These are phyloP conservation scores for Amaranthus palmeri DNA, from an alignment of 148 eudicot genomes.

Conservation along the genomic window DNA sequence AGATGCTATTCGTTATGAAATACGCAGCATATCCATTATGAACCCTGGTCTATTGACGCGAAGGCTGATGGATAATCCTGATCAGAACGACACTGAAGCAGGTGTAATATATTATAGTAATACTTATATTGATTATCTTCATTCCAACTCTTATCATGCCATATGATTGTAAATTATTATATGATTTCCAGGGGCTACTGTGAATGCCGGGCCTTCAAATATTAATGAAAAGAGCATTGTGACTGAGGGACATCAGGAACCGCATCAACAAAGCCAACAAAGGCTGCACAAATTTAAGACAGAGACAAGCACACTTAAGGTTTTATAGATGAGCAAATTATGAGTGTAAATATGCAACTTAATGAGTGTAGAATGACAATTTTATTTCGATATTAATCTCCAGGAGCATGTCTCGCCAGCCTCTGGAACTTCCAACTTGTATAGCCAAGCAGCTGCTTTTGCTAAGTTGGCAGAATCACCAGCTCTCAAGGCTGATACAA, in stretches of 20 bases:
- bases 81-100: conserved; percentile 23
- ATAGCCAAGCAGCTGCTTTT: conserved; percentile 69
- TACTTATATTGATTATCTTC: neutral
- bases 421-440: conserved; percentile 44
- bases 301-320: conserved; percentile 31
- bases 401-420: conserved; percentile 31
- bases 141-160: neutral
- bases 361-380: neutral
- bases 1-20: conserved; percentile 88
- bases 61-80: conserved; percentile 59
- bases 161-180: neutral
- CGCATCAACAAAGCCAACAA: conserved; percentile 14
- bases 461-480: conserved; percentile 65
- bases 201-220: conserved; percentile 18
- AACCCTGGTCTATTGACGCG: conserved; percentile 81
- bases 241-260: conserved; percentile 10
- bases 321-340: conserved; percentile 11
- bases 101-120: conserved; percentile 31
- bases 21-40: conserved; percentile 68
- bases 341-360: neutral
- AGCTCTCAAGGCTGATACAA: conserved; percentile 25
- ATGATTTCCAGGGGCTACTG: conserved; percentile 21
- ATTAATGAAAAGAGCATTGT: conserved; percentile 20
- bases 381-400: conserved; percentile 15
- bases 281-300: conserved; percentile 19